phyloP scores from a whole-genome alignment of 768 basidiomycete genomes.

The Rhodotorula graminis region DNA sequence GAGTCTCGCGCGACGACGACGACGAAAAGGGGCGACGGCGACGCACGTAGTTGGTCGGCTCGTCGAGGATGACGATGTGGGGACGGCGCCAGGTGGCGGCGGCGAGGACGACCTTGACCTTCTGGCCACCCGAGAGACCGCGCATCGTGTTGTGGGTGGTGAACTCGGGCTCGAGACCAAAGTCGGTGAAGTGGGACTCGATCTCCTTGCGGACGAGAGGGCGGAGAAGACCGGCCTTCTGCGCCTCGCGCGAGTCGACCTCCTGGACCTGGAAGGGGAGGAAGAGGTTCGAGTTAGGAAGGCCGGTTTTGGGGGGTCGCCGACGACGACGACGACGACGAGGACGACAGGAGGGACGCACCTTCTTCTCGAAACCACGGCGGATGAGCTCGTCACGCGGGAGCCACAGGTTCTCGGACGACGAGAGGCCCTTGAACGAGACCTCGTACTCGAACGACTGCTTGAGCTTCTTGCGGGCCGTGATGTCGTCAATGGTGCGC shows the following conservation, averaged over 20 bases:
- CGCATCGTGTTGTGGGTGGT: slow-evolving; percentile 99
- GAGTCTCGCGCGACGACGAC: no score
- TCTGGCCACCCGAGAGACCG: slow-evolving; percentile 92
- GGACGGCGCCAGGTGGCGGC: slow-evolving; percentile 92
- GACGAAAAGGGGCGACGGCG: no score
- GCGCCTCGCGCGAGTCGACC: slow-evolving; percentile 74
- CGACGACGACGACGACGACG: slow-evolving; percentile 88
- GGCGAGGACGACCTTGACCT: slow-evolving; percentile 84
- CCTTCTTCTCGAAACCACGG: slow-evolving; percentile 84
- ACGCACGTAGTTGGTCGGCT: slow-evolving; percentile 67
- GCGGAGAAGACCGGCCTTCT: slow-evolving; percentile 93
- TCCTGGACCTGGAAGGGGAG: slow-evolving; percentile 74
- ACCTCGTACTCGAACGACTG: slow-evolving; percentile 77
- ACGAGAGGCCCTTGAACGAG: slow-evolving; percentile 59
- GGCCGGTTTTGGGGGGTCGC: slow-evolving; percentile 43
- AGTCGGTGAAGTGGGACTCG: slow-evolving; percentile 96
- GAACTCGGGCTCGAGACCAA: slow-evolving; percentile 98
- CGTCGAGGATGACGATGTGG: slow-evolving; percentile 93
- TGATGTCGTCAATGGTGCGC: slow-evolving; percentile 73
- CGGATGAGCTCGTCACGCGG: slow-evolving; percentile 76
- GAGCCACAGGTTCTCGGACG: slow-evolving; percentile 92
- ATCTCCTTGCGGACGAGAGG: slow-evolving; percentile 97
- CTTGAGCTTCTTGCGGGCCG: slow-evolving; percentile 82
- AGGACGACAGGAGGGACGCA: slow-evolving; percentile 49
- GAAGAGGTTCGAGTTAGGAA: slow-evolving; percentile 51